Base-by-base conservation (phyloP, 2,329 filamentous ascomycete genomes). In the Eutypella sp. region DNA sequence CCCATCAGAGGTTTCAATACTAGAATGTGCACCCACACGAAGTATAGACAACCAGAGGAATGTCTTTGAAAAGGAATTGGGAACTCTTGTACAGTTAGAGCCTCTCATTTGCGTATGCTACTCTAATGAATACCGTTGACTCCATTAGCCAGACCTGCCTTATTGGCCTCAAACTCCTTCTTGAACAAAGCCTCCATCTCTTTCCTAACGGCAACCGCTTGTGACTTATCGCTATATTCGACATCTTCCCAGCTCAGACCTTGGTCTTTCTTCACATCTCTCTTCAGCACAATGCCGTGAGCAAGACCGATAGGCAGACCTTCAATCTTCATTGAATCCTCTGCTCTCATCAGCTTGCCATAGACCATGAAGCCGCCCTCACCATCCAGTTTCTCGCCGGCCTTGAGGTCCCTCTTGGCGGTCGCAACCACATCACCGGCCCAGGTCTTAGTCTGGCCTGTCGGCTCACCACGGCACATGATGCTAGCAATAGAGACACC, bases 321-420 rank as follows among this genome's bases (percentile, higher is more conserved):
- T 47, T 67, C 61, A 42, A 70, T 70, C 7, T 55, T 56, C 54
- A 73, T 59, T 3, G 67, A 72, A 19, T 62, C 59, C 40, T 61
- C 56, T 0, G 69, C 68, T 2, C 64, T 63, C 64, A 69, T 67
- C 8, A 73, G 57, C 47, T 65, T 68, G 7, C 71, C 70, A 48
- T 70, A 72, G 9, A 71, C 70, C 51, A 68, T 71, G 53, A 67
- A 73, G 2, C 70, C 70, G 15, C 69, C 70, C 50, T 71, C 68
- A 2, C 68, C 68, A 47, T 72, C 71, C 0, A 72, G 60, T 57
- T 65, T 69, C 57, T 72, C 71, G 34, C 66, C 69, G 11, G 62
- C 62, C 40, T 66, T 61, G n/a, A 73, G 60, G 46, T 72, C 68
- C 9, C 67, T 61, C 58, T 73, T 73, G 20, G 70, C 69, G 4